Evolutionary conservation across 2,329 filamentous ascomycete species (phyloP).

Genomic region (Fusarium mangiferae): DNA sequence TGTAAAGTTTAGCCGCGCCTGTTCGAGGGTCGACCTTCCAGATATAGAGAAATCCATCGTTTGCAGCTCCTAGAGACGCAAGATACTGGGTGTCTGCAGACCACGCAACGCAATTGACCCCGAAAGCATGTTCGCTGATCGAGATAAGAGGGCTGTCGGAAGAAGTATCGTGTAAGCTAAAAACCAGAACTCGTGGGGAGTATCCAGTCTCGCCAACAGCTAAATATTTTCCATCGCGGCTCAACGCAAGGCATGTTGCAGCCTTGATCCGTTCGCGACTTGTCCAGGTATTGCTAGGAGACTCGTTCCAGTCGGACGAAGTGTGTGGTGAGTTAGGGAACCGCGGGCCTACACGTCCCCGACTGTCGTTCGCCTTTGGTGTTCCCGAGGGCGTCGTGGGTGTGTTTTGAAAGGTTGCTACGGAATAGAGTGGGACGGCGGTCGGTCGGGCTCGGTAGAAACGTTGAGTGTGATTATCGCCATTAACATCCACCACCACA

Average conservation of each 20-base stretch:
- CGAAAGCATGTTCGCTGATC: constrained; percentile 89
- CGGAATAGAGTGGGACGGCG: constrained; percentile 72
- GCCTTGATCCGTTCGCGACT: constrained; percentile 94
- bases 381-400: constrained; percentile 63
- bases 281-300: constrained; percentile 80
- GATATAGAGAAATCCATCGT: constrained; percentile 93
- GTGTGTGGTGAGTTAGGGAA: constrained; percentile 61
- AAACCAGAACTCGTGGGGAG: constrained; percentile 89
- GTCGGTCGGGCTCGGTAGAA: constrained; percentile 91
- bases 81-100: constrained; percentile 87
- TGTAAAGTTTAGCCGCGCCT: constrained; percentile 80
- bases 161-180: constrained; percentile 82
- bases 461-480: constrained; percentile 75
- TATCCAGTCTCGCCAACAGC: constrained; percentile 97
- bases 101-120: constrained; percentile 89
- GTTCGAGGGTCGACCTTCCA: constrained; percentile 88
- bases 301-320: constrained; percentile 68
- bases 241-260: constrained; percentile 89
- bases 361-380: constrained; percentile 71
- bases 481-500: constrained; percentile 85
- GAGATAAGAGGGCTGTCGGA: constrained; percentile 85
- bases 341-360: constrained; percentile 62
- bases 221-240: constrained; percentile 85
- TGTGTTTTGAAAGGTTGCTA: constrained; percentile 62
- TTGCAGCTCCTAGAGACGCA: constrained; percentile 86